Evolutionary conservation across 352 stramenopile genomes (phyloP), one percentile per base, ranked within the genome.

Genomic region (Globisporangium rhizosaccharum): DNA sequence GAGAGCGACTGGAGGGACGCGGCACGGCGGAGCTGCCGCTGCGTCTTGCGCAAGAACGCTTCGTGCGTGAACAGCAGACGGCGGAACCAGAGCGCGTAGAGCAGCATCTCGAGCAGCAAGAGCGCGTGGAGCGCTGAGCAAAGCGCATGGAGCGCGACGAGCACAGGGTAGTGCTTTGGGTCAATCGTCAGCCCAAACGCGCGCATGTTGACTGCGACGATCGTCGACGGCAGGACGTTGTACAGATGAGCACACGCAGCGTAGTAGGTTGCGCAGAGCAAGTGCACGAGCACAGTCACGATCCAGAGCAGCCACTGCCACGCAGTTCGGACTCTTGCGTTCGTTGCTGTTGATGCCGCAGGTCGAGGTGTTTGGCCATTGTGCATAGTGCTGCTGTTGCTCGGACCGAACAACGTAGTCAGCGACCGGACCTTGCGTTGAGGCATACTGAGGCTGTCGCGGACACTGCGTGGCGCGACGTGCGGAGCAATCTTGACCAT

Each of bases 101-200:
- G n/a, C n/a, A 66, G 33, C 60, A 66, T 66, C 33, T 42, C 41
- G 44, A 49, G 44, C 18, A 49, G 20, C 25, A 61, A 26, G 47
- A 57, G 53, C 15, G 44, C 7, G 44, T 49, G 44, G 9, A 54
- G 1, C 1, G 54, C 5, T 3, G 20, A 36, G 25, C 12, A 66
- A n/a, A 62, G 9, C 20, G 17, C 26, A 49, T 66, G 47, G 15
- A 66, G 39, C 17, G 44, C 53, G 0, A 49, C 60, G 15, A 45
- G 33, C 8, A 57, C 46, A 2, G 60, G 60, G 25, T 54, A 66
- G 60, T 66, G 46, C 11, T 41, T 57, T 28, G 56, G 48, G 42
- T 66, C 53, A 39, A 66, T 58, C 11, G 45, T 66, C 8, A 66
- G 26, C 2, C 59, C 36, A 28, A 66, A 66, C 7, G 60, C 48